A percentile compares a stretch with the other conserved stretches of the same genome.
phyloP scores from a whole-genome alignment of 495 filamentous ascomycete species.

The Cercophora newfieldiana region DNA sequence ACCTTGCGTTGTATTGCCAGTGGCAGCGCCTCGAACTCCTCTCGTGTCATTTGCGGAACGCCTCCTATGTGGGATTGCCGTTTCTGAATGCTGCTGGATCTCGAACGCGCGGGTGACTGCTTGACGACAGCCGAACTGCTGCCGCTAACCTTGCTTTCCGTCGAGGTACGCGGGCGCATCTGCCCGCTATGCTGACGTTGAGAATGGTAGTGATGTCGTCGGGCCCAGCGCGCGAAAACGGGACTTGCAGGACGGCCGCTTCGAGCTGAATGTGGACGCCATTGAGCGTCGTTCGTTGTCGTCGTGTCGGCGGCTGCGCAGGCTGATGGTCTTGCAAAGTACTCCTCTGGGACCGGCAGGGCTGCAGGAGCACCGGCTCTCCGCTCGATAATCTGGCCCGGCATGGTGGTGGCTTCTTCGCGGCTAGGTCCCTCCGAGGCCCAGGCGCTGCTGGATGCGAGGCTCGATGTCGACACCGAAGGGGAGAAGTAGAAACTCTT shows the following conservation, averaged over 20 bases:
- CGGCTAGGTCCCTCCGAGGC: conserved; percentile 17
- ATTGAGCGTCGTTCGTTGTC: conserved; percentile 16
- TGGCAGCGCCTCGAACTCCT: conserved; percentile 54
- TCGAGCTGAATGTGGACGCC: conserved; percentile 28
- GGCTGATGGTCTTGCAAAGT: conserved; percentile 14
- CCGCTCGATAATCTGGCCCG: conserved; percentile 25
- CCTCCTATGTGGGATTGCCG: conserved; percentile 24
- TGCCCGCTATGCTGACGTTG: conserved; percentile 16
- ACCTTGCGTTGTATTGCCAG: conserved; percentile 59
- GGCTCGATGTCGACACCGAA: conserved; percentile 31
- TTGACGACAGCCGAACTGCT: conserved; percentile 23
- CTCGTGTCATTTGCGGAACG: conserved; percentile 37
- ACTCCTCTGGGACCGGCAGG: conserved; percentile 11
- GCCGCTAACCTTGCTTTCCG: conserved; percentile 25
- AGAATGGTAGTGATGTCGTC: conserved; percentile 29
- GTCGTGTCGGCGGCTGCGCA: conserved; percentile 11
- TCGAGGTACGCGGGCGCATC: conserved; percentile 13
- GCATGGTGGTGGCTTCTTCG: conserved; percentile 24
- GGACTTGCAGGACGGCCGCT: conserved; percentile 31
- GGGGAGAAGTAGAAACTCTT: conserved; percentile 34
- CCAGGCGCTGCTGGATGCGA: conserved; percentile 19
- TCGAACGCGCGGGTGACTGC: conserved; percentile 23
- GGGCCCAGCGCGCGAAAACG: conserved; percentile 32
- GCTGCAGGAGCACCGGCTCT: conserved; percentile 13
- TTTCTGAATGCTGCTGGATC: conserved; percentile 29